Percentiles rank a stretch among this genome's conserved stretches.
These are phyloP conservation scores for Tulasnella sp. DNA, from an alignment of 768 basidiomycete genomes.

Conservation along the genomic window DNA sequence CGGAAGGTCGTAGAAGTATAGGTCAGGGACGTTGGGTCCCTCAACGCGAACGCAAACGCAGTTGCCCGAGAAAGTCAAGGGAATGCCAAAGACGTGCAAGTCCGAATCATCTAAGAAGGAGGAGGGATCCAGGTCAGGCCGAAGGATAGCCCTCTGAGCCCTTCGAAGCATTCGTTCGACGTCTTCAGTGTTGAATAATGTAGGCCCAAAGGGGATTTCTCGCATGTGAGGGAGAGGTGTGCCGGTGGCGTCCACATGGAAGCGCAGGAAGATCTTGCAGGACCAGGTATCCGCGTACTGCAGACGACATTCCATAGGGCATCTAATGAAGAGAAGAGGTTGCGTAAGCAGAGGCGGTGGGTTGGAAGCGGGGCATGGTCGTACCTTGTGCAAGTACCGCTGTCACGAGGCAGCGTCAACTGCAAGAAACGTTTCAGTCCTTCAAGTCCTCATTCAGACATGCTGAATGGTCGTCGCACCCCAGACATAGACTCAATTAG, in stretches of 20 bases:
- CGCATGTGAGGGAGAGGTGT: constrained; percentile 26
- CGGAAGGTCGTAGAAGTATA: constrained; percentile 63
- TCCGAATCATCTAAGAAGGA: constrained; percentile 22
- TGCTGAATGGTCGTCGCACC: not conserved
- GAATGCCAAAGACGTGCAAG: constrained; percentile 17
- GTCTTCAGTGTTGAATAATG: constrained; percentile 15
- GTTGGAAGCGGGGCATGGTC: constrained; percentile 10
- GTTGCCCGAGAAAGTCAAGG: constrained; percentile 48
- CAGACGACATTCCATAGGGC: constrained; percentile 41
- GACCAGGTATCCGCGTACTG: constrained; percentile 33
- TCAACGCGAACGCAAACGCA: constrained; percentile 57
- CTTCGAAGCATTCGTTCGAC: constrained; percentile 30
- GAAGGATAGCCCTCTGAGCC: constrained; percentile 32
- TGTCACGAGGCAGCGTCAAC: constrained; percentile 61
- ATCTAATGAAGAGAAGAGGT: constrained; percentile 31
- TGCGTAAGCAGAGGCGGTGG: not conserved
- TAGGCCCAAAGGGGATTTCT: constrained; percentile 28
- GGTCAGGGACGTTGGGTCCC: constrained; percentile 55
- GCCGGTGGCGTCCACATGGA: constrained; percentile 33
- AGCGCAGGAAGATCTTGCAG: constrained; percentile 38
- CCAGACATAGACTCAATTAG: constrained; percentile 68
- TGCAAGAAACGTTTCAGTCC: constrained; percentile 31
- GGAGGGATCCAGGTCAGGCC: constrained; percentile 25
- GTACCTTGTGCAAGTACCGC: constrained; percentile 74
- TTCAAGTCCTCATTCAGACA: too few species aligned